Base-by-base conservation (phyloP, 345 rosid genomes). In the Gossypium thurberi region DNA sequence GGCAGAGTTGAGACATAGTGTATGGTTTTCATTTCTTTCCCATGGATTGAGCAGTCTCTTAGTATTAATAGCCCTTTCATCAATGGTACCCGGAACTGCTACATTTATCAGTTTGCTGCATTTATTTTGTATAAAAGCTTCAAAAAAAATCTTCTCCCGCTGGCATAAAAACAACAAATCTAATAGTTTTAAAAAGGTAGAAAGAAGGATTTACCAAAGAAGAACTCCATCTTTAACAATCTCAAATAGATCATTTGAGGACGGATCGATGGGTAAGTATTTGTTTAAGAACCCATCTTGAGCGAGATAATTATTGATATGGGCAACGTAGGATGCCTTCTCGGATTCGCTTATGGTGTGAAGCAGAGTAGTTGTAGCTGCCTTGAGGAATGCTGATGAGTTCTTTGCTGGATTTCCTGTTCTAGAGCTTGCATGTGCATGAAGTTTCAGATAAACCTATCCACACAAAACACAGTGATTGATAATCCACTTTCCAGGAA, bases 41-140 rank as follows among this genome's bases (percentile, higher is more conserved):
- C 98, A 94, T 12, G 98, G 98, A 78, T 95, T 95, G 76, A 95
- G 98, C 78, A 89, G 74, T 68, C 88, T 90, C 87, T 92, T 95
- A 6, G 97, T 95, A 78, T 95, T 95, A 52, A 95, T 89, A 10
- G 98, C 92, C 62, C 99, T 87, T 83, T 95, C 99, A 81, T 95
- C 99, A 53, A 95, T 95, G 17, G 99, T 95, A 56, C 97, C 97
- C 46, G 97, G 97, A 86, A 94, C 98, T 12, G 97, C 98, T 79
- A 94, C 92, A 81, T 94, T 92, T 75, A 92, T 92, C 76, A 95
- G 99, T 74, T 95, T 95, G 81, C 98, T 95, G 87, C 90, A 79
- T 40, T 55, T 72, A 58, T 63, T 40, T 40, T 63, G 77, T 69
- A 40, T 55, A 64, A 72, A 43, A 3, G 23, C 17, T 59, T 75